A percentile compares a stretch with the other conserved stretches of the same genome.
Conservation (phyloP, 1,139 yeast genomes). For the Wickerhamomyces sp. region DNA sequence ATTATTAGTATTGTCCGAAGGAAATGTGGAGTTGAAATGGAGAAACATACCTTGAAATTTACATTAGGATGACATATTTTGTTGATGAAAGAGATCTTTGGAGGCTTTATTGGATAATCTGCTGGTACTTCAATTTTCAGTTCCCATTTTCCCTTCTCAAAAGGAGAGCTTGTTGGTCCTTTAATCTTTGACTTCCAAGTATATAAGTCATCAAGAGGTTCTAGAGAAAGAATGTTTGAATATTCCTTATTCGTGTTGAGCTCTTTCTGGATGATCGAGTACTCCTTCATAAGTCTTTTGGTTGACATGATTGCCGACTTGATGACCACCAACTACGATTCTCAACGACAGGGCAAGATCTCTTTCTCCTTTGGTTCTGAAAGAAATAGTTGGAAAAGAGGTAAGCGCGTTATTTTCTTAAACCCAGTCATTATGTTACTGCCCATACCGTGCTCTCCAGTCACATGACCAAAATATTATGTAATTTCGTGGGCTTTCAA, state of each 20-base stretch:
- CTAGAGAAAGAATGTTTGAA: conserved; percentile 36
- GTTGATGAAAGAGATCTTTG: conserved; percentile 47
- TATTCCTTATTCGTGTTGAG: conserved; percentile 28
- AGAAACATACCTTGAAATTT: conserved; percentile 35
- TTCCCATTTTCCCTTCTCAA: conserved; percentile 54
- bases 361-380: no score
- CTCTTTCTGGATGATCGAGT: conserved; percentile 32
- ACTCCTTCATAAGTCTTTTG: conserved; percentile 43
- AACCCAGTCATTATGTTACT: not conserved
- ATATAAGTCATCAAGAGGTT: conserved; percentile 44
- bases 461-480: not conserved
- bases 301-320: conserved; percentile 21
- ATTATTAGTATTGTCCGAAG: not conserved
- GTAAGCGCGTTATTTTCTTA: not conserved
- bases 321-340: not conserved
- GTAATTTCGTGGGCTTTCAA: no score
- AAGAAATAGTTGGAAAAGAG: no score
- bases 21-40: not conserved
- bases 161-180: conserved; percentile 55
- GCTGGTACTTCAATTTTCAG: conserved; percentile 46
- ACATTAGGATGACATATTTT: conserved; percentile 76
- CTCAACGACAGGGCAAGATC: no score
- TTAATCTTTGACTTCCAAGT: conserved; percentile 56
- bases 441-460: not conserved
- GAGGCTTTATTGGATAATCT: conserved; percentile 69